Conservation (phyloP, 148 eudicot genomes). For the Rhododendron ovatum region DNA sequence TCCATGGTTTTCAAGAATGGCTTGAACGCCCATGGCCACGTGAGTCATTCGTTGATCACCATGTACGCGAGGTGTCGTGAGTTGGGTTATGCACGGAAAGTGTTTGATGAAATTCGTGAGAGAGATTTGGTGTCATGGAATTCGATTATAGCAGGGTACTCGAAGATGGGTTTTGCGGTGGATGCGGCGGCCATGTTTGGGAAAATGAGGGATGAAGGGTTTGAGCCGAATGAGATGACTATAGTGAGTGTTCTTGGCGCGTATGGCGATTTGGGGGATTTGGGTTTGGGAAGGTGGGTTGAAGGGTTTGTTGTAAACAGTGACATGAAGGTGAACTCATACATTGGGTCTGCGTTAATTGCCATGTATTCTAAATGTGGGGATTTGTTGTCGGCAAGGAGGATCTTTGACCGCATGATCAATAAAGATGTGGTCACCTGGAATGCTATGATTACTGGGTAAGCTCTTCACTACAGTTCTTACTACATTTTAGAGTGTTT, state of each 20-base stretch:
- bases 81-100: conserved; percentile 30
- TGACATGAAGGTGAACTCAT: conserved; percentile 29
- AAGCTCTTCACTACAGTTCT: conserved; percentile 19
- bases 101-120: conserved; percentile 48
- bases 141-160: conserved; percentile 48
- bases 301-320: conserved; percentile 29
- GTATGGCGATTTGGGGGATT: conserved; percentile 48
- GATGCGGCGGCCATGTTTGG: conserved; percentile 47
- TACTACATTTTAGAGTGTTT: background rate
- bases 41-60: conserved; percentile 42
- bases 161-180: conserved; percentile 38
- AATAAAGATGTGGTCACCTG: conserved; percentile 46
- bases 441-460: conserved; percentile 69
- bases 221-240: conserved; percentile 48
- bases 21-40: conserved; percentile 33
- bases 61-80: conserved; percentile 42
- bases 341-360: conserved; percentile 43
- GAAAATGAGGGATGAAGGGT: conserved; percentile 38
- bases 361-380: conserved; percentile 65
- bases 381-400: conserved; percentile 44
- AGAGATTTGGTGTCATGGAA: conserved; percentile 52
- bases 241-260: conserved; percentile 51
- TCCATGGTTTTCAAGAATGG: conserved; percentile 40
- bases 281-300: conserved; percentile 35
- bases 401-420: conserved; percentile 32